Base-by-base conservation (phyloP, 2,329 filamentous ascomycete species). In the Colletotrichum paranaense region DNA sequence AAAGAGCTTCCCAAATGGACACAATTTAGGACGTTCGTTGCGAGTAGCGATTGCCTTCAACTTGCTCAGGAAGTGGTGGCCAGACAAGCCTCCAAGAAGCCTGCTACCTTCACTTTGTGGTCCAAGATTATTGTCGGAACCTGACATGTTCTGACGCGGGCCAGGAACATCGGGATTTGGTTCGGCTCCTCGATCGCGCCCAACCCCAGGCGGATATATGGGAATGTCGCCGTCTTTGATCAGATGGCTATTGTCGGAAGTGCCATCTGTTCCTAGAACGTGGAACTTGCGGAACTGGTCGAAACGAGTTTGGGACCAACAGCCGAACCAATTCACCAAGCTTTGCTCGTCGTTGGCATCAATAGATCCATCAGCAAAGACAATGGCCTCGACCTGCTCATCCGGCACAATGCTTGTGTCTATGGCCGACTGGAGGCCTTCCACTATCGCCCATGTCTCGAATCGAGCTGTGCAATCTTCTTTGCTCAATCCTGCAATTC, bases 281-380 rank as follows among this genome's bases (percentile, higher is more conserved):
- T 83, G 81, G 75, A 92, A 92, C 49, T 85, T 87, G 38, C 89
- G 86, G 76, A 86, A 89, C 53, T 81, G 80, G 69, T 90, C 86
- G 46, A 89, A 77, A 35, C 86, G 85, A 68, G 79, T 73, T 38
- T 84, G 81, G 0, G 89, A 83, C 90, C 90, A 92, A 79, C 84
- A 88, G 1, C 88, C 89, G 78, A 91, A 92, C 87, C 89, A 92
- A 74, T 91, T 89, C 11, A 92, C 85, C 32, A 92, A 81, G 69
- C 87, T 90, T 77, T 91, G 88, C 77, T 92, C 91, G 73, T 92
- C 90, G 67, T 89, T 88, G 0, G 85, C 83, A 68, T 91, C 86
- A 58, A 92, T 88, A 1, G 75, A 79, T 4, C 82, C 76, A 16
- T 86, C 85, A 0, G 87, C 87, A 77, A 85, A 86, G 2, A 88